A percentile compares a stretch with the other conserved stretches of the same genome.
These are phyloP conservation scores for Candida frijolesensis DNA, from an alignment of 1,139 yeast genomes.

Conservation along the genomic window DNA sequence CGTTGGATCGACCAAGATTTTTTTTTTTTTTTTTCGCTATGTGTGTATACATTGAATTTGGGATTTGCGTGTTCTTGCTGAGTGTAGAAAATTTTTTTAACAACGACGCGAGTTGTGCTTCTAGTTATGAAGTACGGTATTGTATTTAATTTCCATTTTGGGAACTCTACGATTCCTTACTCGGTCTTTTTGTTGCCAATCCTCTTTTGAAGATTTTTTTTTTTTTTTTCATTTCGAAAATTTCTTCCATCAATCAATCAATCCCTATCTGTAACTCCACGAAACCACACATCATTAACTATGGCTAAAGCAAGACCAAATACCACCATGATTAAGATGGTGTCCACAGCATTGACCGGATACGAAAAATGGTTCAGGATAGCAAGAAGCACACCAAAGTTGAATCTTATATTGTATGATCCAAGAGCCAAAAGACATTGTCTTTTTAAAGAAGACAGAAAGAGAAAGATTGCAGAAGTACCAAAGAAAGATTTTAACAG, in stretches of 20 bases:
- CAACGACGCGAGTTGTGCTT: background rate
- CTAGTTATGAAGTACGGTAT: background rate
- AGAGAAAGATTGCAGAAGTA: conserved; percentile 72
- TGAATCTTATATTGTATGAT: conserved; percentile 86
- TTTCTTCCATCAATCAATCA: conserved; percentile 1
- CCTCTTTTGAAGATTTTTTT: conserved; percentile 3
- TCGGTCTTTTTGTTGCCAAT: background rate
- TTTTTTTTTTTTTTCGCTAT: background rate
- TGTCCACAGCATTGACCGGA: conserved; percentile 88
- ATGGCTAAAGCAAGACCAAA: conserved; percentile 50
- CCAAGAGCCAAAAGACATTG: conserved; percentile 77
- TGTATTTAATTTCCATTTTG: background rate
- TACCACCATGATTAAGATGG: conserved; percentile 54
- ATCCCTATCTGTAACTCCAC: background rate
- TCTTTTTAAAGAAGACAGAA: conserved; percentile 82
- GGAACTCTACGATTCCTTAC: conserved; percentile 8
- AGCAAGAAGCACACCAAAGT: conserved; percentile 78
- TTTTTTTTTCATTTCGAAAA: background rate
- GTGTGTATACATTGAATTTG: background rate
- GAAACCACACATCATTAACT: background rate
- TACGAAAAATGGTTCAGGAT: conserved; percentile 77
- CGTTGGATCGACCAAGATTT: background rate
- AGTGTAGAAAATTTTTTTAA: background rate
- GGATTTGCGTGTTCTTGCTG: background rate
- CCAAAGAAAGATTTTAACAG: conserved; percentile 64